phyloP scores from a whole-genome alignment of 345 rosid species.

The Bruguiera parviflora region DNA sequence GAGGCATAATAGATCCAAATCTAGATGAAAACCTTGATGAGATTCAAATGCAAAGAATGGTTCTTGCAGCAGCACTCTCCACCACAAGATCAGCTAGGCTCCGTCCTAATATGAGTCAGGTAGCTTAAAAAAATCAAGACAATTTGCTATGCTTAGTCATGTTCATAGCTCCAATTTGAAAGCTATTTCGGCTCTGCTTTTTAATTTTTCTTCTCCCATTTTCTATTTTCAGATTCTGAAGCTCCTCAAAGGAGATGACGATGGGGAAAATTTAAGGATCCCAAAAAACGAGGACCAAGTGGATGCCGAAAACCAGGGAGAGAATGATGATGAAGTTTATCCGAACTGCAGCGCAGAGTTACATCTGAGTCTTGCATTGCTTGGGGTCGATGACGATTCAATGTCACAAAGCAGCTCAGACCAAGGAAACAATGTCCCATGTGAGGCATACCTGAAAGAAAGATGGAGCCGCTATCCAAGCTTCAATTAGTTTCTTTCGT shows the following conservation, averaged over 20 bases:
- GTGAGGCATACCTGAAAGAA: conserved; percentile 49
- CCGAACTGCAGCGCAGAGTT: conserved; percentile 55
- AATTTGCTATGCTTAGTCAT: background rate
- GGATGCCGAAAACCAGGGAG: conserved; percentile 41
- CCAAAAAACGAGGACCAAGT: conserved; percentile 12
- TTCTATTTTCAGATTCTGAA: conserved; percentile 48
- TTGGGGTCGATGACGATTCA: conserved; percentile 60
- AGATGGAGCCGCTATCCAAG: conserved; percentile 69
- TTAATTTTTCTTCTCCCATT: background rate
- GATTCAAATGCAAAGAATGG: conserved; percentile 62
- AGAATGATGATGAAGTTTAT: conserved; percentile 76
- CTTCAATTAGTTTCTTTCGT: conserved; percentile 35
- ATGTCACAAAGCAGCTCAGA: conserved; percentile 64
- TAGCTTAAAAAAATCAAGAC: conserved; percentile 6
- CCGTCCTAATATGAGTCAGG: conserved; percentile 81
- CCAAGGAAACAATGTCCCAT: conserved; percentile 41
- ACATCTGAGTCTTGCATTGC: conserved; percentile 66
- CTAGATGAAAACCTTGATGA: conserved; percentile 49
- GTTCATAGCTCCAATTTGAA: background rate
- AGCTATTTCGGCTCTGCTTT: background rate
- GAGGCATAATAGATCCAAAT: conserved; percentile 59
- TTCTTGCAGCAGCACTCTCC: conserved; percentile 74
- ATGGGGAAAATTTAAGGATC: conserved; percentile 26
- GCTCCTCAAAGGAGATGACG: conserved; percentile 53
- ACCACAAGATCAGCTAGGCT: conserved; percentile 60